Evolutionary conservation across 1,284 basidiomycete species (phyloP).

Genomic region (Microbotryum silenes-acaulis): DNA sequence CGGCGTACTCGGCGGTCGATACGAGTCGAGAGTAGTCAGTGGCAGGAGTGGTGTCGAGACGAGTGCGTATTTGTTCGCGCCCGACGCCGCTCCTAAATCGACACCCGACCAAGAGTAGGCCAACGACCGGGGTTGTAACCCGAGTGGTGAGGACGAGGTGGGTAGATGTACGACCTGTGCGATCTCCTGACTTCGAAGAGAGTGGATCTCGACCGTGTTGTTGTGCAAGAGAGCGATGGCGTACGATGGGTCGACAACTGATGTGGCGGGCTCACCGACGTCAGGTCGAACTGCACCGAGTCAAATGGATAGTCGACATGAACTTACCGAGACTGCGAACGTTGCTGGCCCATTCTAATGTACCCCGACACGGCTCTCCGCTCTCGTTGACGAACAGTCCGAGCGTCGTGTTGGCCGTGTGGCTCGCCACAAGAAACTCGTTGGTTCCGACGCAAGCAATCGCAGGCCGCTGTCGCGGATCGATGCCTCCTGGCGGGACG

Average conservation of each 20-base stretch:
- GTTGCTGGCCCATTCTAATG: slow-evolving; percentile 72
- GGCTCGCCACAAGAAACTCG: slow-evolving; percentile 56
- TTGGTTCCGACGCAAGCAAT: slow-evolving; percentile 64
- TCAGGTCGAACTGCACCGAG: background rate
- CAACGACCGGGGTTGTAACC: slow-evolving; percentile 37
- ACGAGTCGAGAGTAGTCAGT: slow-evolving; percentile 38
- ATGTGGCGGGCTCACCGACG: background rate
- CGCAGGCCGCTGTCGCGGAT: slow-evolving; percentile 54
- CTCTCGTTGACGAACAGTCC: slow-evolving; percentile 74
- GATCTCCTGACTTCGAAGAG: slow-evolving; percentile 62
- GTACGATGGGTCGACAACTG: slow-evolving; percentile 73
- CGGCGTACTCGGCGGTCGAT: slow-evolving; percentile 28
- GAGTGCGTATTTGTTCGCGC: slow-evolving; percentile 17
- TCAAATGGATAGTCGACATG: slow-evolving; percentile 18
- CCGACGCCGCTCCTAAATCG: slow-evolving; percentile 17
- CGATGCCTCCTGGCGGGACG: slow-evolving; percentile 24
- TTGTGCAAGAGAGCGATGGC: slow-evolving; percentile 69
- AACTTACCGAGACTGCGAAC: slow-evolving; percentile 65
- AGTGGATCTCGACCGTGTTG: slow-evolving; percentile 70
- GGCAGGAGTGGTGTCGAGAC: slow-evolving; percentile 38
- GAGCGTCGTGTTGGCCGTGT: slow-evolving; percentile 48
- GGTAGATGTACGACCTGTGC: slow-evolving; percentile 61
- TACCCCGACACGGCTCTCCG: slow-evolving; percentile 80
- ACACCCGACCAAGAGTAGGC: slow-evolving; percentile 9
- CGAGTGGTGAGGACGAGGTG: slow-evolving; percentile 39